Evolutionary conservation across 1,139 yeast species (phyloP), one percentile per base, ranked within the genome.

Genomic region (Magnusiomyces ingens): DNA sequence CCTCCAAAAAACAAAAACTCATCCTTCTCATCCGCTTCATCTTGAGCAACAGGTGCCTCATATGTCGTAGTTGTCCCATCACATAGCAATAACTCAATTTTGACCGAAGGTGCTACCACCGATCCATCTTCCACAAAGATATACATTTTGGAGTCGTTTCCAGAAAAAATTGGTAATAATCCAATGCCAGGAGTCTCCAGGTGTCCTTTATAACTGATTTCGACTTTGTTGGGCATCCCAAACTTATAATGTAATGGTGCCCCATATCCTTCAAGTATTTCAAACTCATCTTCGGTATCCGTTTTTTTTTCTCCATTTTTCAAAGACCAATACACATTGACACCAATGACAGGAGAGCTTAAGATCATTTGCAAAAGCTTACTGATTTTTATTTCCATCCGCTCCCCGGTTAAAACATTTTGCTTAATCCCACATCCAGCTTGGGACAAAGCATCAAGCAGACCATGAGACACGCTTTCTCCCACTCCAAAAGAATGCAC

Each of bases 321-420:
- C 13, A 35, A 17, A 13, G 41, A 29, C 56, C 56, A 53, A 26
- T 17, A 29, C 1, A 53, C 32, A 4, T 51, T 37, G n/a, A 45
- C 48, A 15, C 36, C 21, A 19, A 26, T 42, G 11, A 51, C 41
- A 26, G 35, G 54, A 1, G 37, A 35, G 1, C 54, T 36, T 11
- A 53, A 46, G 3, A 50, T 46, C 21, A 41, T 29, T 32, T 51
- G 48, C 10, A 49, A 32, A n/a, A 53, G 37, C 5, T 42, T 26
- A 12, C 49, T 48, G 8, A 53, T 43, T 17, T 53, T 53, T n/a
- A 41, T 29, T n/a, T 51, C 56, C 51, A 53, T 53, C 8, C 44
- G 19, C 37, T 53, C 56, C 2, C 21, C 44, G 32, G 18, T 36
- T 45, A 51, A 40, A 17, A 53, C 52, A 3, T 19, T 26, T 21